These are phyloP conservation scores for Candida khao-thaluensis DNA, from an alignment of 805 yeast genomes.

Conservation along the genomic window DNA sequence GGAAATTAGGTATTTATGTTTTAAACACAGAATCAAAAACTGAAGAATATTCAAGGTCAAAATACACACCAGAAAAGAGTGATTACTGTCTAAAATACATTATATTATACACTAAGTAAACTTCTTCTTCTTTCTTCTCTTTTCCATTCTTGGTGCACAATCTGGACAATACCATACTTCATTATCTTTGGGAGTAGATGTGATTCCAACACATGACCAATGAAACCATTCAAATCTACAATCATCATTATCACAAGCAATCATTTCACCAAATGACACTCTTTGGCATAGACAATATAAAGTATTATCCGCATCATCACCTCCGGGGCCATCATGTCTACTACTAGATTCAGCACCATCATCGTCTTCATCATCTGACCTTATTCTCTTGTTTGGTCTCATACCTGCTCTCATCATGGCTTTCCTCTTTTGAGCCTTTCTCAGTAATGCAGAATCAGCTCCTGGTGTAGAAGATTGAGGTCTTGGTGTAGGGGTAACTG, in stretches of 20 bases:
- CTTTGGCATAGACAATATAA: conserved; percentile 90
- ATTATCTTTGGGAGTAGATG: conserved; percentile 83
- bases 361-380: conserved; percentile 22
- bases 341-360: conserved; percentile 16
- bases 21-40: too few species aligned
- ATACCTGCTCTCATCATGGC: conserved; percentile 19
- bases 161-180: conserved; percentile 87
- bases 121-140: conserved; percentile 43
- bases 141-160: conserved; percentile 56
- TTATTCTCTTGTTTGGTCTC: conserved; percentile 22
- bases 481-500: conserved; percentile 34
- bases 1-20: too few species aligned
- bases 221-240: conserved; percentile 96
- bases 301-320: conserved; percentile 46
- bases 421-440: conserved; percentile 28
- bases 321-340: conserved; percentile 24
- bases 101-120: too few species aligned
- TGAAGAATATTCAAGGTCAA: too few species aligned
- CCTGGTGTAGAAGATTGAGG: conserved; percentile 17
- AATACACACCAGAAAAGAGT: too few species aligned
- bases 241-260: conserved; percentile 90
- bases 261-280: conserved; percentile 95
- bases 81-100: too few species aligned
- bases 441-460: conserved; percentile 16
- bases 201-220: conserved; percentile 88